Conservation (phyloP, 768 basidiomycete genomes). For the Boletus rufocinnamomeus region DNA sequence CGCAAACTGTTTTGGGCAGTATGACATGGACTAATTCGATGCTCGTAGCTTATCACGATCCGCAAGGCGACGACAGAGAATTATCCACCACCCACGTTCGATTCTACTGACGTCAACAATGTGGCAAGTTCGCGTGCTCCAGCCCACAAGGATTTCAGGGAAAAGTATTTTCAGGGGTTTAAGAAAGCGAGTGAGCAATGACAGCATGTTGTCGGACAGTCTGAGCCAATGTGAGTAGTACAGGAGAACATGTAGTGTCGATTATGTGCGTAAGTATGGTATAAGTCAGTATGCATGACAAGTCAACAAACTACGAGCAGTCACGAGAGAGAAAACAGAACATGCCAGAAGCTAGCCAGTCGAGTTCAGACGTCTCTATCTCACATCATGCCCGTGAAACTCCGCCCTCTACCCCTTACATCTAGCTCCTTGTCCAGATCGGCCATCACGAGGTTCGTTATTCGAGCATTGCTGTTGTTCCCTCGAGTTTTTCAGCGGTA, state of each 20-base stretch:
- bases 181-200: slow-evolving; percentile 40
- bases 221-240: neutral
- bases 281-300: neutral
- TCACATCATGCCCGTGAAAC: neutral
- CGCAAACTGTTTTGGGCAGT: neutral
- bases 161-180: slow-evolving; percentile 87
- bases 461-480: neutral
- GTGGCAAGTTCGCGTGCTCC: slow-evolving; percentile 52
- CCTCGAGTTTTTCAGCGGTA: neutral
- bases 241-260: neutral
- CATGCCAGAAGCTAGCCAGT: neutral
- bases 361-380: neutral
- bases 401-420: neutral
- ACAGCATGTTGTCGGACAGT: neutral
- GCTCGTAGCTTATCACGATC: slow-evolving; percentile 86
- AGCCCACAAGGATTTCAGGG: slow-evolving; percentile 87
- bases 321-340: neutral
- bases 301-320: neutral
- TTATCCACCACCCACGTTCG: slow-evolving; percentile 59
- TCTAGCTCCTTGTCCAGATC: neutral
- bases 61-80: slow-evolving; percentile 56
- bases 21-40: slow-evolving; percentile 3
- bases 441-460: neutral
- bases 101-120: slow-evolving; percentile 24
- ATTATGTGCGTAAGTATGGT: neutral